Evolutionary conservation across 177 flowering plant genomes (phyloP).

Genomic region (Vitis hybrid): DNA sequence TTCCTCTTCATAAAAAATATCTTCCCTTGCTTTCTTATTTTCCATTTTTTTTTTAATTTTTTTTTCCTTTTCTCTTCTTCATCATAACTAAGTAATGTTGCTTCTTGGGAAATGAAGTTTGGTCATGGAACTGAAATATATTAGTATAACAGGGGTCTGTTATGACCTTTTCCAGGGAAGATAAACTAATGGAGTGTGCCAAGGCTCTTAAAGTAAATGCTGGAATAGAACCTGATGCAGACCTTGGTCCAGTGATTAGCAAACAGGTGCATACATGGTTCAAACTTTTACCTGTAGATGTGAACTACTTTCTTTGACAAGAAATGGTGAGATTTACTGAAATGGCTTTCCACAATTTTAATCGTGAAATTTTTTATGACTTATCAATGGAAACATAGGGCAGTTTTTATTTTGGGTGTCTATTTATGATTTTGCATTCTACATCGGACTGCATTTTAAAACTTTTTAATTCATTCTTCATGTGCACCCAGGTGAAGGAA

Average conservation of each 20-base stretch:
- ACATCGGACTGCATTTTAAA: background rate
- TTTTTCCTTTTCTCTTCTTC: background rate
- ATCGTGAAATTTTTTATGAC: too few species aligned
- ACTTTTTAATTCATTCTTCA: background rate
- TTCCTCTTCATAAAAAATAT: too few species aligned
- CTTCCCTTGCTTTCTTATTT: too few species aligned
- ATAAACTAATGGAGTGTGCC: conserved; percentile 42
- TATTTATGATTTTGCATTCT: background rate
- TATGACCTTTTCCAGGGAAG: conserved; percentile 38
- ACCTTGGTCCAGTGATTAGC: conserved; percentile 61
- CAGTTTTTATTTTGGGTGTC: background rate
- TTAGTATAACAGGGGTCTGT: background rate
- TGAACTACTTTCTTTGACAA: background rate
- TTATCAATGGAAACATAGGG: too few species aligned
- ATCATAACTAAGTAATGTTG: background rate
- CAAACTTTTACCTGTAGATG: background rate
- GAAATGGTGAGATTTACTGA: too few species aligned
- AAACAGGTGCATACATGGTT: conserved; percentile 37
- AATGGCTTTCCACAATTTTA: too few species aligned
- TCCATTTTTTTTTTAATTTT: too few species aligned
- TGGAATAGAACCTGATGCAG: conserved; percentile 51
- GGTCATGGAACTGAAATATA: background rate
- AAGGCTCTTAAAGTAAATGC: conserved; percentile 50
- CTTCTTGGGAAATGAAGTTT: background rate
- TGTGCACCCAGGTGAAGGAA: conserved; percentile 41